Evolutionary conservation across 2,329 filamentous ascomycete species (phyloP), one percentile per base, ranked within the genome.

Genomic region (Magnaporthiopsis rhizophila): DNA sequence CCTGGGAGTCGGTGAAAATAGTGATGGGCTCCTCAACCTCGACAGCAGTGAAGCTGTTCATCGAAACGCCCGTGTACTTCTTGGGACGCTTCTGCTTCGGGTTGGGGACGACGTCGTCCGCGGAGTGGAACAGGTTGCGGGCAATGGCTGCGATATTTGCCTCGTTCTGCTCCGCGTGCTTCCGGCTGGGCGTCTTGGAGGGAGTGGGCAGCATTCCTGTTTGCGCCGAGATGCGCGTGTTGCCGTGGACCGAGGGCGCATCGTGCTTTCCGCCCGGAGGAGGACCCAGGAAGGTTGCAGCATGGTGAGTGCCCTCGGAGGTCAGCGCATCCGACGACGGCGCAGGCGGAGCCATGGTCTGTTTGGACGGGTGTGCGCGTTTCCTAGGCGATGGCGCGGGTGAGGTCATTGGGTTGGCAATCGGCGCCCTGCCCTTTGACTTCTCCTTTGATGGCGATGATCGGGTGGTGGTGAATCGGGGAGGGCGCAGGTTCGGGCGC

Each of bases 1-100:
- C 92, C 68, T 92, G 88, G 0, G 90, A 86, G 74, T 95, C 90
- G 57, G 89, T 92, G 72, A 87, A 94, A 71, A 94, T 91, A 68
- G 84, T 75, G 69, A 93, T 90, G n/a, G 80, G 74, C 58, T 81
- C 78, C 58, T 85, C 81, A 9, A 81, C 76, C n/a, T 83, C 81
- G 62, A 86, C 83, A 9, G 75, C 81, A 30, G 75, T 77, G 71
- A 89, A 87, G 74, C 84, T 87, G 67, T 84, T 82, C 67, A 87
- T 71, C 13, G 80, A 78, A 58, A 82, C 75, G 62, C 82, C 81
- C 6, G 77, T 80, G 72, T 85, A 83, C 73, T 85, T 85, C 76
- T 84, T 86, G 60, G 78, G 72, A 69, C 81, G 81, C 68, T 78
- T 78, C 75, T 86, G 88, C 71, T 81, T 84, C 11, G 86, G 84